Base-by-base conservation (phyloP, 1,284 basidiomycete species). In the Irpex sp. region DNA sequence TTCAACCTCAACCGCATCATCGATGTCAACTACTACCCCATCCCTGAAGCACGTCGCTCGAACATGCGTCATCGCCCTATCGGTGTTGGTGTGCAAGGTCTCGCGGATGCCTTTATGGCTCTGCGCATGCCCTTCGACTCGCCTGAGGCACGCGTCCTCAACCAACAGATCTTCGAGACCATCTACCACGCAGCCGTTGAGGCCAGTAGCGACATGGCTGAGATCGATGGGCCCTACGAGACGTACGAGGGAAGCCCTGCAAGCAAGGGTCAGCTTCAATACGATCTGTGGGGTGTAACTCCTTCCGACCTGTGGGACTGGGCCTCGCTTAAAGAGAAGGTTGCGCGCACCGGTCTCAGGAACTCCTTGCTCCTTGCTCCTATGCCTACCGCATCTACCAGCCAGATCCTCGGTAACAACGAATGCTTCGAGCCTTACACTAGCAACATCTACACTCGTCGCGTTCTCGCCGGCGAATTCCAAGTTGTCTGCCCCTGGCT, bases 381-480 rank as follows among this genome's bases (percentile, higher is more conserved):
- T 16, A 99, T 99, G 97, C 97, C 97, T 1, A 99, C 97, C 23
- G 97, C 97, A 1, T 98, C 95, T 39, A 99, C 97, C 6, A 96
- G 93, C 75, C 97, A 99, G 79, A 99, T 99, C 69, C 82, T 99
- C 58, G 97, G 97, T 58, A 94, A 93, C 82, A 99, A 99, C 77
- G 97, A 99, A 74, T 99, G 97, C 78, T 98, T 96, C 74, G 95
- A 97, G 78, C 93, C 94, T 0, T 97, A 96, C 75, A 97, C 94
- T 1, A 94, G 93, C 73, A 99, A 98, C 82, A 97, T 99, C 72
- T 99, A 99, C 78, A 96, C 96, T 58, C 94, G 97, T 63, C 94
- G 97, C 73, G 96, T 99, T n/a, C 88, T 99, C 52, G 96, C 97
- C 47, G 97, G 97, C 61, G 97, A 99, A 80, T 99, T 99, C 91